Evolutionary conservation across 2,329 filamentous ascomycete genomes (phyloP), one percentile per base, ranked within the genome.

Genomic region (Pestalotiopsis fici): DNA sequence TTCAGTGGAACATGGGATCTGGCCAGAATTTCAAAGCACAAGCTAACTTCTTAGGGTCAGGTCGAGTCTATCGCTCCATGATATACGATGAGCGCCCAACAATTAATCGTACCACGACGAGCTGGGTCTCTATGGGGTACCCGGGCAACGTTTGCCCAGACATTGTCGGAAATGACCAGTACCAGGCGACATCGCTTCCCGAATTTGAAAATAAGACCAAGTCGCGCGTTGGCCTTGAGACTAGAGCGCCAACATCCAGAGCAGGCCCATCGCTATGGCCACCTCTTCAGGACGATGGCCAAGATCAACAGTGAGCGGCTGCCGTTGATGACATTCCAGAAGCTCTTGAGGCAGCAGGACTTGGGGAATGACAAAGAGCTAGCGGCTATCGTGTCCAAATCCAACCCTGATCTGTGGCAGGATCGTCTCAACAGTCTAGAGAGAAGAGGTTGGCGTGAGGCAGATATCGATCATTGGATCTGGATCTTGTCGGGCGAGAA

Each of bases 381-480:
- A 3, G 64, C 64, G 12, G 31, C 47, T 3, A 28, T 64, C 12
- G 23, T 77, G 3, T 43, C 56, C 9, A 63, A 66, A 4, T 72
- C 71, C 39, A 71, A 70, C n/a, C 66, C 71, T 2, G 65, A 43
- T 12, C 66, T 74, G 2, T 82, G 79, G 79, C 71, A 70, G 11
- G 68, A 74, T 43, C 72, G 74, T 13, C 68, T 82, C 7, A 71
- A 74, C 31, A 71, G 70, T 23, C 65, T 82, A 11, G 72, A 72
- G 2, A 67, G 66, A 54, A 79, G 76, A 60, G 81, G 80, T 5
- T 74, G 79, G 68, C 70, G 72, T 1, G 73, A 73, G 65, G 72
- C 72, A 1, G 76, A 82, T 50, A 61, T 83, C 35, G 75, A 77
- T 13, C 78, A 79, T 50, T 83, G 82, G 82, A 66, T 79, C 54